Evolutionary conservation across 2,329 filamentous ascomycete genomes (phyloP), one percentile per base, ranked within the genome.

Genomic region (Colletotrichum sp.): DNA sequence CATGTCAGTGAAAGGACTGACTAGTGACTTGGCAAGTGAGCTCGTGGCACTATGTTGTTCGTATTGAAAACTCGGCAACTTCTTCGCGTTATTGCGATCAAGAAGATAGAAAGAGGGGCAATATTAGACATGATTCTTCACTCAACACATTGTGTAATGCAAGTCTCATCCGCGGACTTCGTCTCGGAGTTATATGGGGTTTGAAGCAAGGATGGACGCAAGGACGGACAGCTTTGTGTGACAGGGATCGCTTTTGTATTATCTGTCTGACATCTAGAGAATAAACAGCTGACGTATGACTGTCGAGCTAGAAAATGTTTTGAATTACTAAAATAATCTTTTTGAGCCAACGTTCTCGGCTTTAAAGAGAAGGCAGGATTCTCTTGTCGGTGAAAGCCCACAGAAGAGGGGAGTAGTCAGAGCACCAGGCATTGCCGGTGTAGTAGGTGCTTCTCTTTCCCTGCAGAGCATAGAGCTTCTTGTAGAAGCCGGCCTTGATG

Each of bases 261-360:
- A 52, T 52, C n/a, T 21, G n/a, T 52, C 44, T 52, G 2, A 52
- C n/a, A 52, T 52, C 44, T 52, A 52, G 44, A 52, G n/a, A 52
- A 52, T 21, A 52, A 80, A 79, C 6, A 81, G 69, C 21, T 66
- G 75, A 32, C 80, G 80, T 39, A 76, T 76, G 65, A 79, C 79
- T 8, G 49, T 77, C 52, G 30, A 67, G 63, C 79, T 26, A 30
- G 15, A 26, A 39, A 6, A 2, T 26, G 7, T 49, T 2, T 30
- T 2, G 3, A 57, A 65, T 64, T 28, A 64, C 39, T 64, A 24
- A 21, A n/a, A 52, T 52, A 49, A 39, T 21, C 2, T 24, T 63
- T 63, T 21, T 18, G 16, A 28, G 3, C 13, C 55, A 12, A 16
- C 2, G 18, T 18, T 34, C 34, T 55, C 24, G 2, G 2, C 44